Evolutionary conservation across 257 asterid species (phyloP), one percentile per base, ranked within the genome.

Genomic region (Fraxinus excelsior): DNA sequence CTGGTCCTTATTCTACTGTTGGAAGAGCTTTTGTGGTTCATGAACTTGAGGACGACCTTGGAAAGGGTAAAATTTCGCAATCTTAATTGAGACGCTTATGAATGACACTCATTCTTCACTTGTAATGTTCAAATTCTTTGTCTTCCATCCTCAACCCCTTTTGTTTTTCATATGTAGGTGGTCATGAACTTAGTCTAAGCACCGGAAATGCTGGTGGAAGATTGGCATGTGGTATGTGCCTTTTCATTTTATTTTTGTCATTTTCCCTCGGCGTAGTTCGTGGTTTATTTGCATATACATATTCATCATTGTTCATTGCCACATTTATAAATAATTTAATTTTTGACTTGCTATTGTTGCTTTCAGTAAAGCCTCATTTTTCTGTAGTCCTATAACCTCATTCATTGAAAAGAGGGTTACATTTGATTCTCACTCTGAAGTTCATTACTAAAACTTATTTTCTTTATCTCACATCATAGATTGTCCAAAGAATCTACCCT

Each of bases 181-280:
- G 98, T 66, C 98, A 94, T 62, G 97, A 94, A 83, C 98, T 94
- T 76, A 94, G 98, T 75, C 96, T 94, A 71, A 65, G 84, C 76
- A 92, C 98, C 44, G 98, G 98, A 68, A 94, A 94, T 88, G 98
- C 98, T 28, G 98, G 98, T 56, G 98, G 98, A 73, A 87, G 98
- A 80, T 84, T 94, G 88, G 98, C 98, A 28, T 94, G 98, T 73
- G 98, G 98, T 94, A 92, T 70, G 92, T 65, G 40, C 49, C 31
- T 31, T 21, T 51, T 73, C 75, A 51, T n/a, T 78, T 60, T 76
- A 10, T 26, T 64, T 42, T 13, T 16, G 1, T 70, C 70, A 25
- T 83, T 28, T 34, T 70, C 32, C 77, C 71, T 21, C 10, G 23
- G 73, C 46, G 42, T 21, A 25, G 32, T 66, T 56, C 21, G 28